These are phyloP conservation scores for Kokia cookei DNA, from an alignment of 441 rosid genomes.

Conservation along the genomic window DNA sequence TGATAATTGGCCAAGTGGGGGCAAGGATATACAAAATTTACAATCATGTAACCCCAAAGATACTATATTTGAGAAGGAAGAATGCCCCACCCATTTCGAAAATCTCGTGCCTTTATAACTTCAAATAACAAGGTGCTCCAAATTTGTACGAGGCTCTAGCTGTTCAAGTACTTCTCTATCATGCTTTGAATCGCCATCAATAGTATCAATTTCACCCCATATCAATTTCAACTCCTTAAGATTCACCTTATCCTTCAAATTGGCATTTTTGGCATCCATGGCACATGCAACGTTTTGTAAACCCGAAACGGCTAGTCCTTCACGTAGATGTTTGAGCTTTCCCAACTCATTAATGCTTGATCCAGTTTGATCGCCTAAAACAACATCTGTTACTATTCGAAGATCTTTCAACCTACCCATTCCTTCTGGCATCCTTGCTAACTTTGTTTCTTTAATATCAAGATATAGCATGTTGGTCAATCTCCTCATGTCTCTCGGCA, in stretches of 20 bases:
- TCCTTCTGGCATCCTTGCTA: neutral
- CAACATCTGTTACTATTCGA: neutral
- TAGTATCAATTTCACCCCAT: neutral
- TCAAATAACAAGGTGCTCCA: neutral
- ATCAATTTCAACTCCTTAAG: neutral
- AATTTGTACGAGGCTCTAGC: neutral
- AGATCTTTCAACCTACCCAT: constrained; percentile 5
- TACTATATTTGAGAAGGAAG: neutral
- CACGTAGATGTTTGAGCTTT: neutral
- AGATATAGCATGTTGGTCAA: neutral
- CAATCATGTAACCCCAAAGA: neutral
- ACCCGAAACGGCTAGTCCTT: too few relatives aligned
- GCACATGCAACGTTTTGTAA: neutral
- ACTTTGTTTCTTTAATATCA: neutral
- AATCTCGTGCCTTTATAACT: neutral
- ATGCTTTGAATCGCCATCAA: neutral
- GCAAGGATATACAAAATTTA: neutral
- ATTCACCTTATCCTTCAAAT: neutral
- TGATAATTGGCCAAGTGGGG: constrained; percentile 11
- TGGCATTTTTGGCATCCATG: constrained; percentile 4
- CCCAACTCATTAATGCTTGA: neutral
- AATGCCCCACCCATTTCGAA: neutral
- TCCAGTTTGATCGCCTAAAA: neutral
- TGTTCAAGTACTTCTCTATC: neutral
- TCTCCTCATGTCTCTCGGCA: neutral